These are phyloP conservation scores for Globisporangium spinosum DNA, from an alignment of 352 stramenopile species.

Conservation along the genomic window DNA sequence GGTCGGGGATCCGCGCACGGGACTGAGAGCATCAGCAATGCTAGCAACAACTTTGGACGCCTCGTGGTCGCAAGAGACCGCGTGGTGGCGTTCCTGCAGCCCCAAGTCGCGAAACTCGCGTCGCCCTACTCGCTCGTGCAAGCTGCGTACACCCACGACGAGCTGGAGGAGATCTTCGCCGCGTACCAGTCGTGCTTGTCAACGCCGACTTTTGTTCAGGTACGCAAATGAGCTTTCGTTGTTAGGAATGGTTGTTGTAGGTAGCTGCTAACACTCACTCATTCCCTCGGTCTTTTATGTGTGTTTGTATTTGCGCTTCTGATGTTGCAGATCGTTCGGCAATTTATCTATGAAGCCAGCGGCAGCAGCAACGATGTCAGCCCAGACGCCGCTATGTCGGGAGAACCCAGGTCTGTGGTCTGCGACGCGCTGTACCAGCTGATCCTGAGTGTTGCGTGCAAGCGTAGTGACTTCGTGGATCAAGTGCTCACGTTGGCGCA, in stretches of 20 bases:
- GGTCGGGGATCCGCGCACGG: too few species aligned
- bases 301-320: background rate
- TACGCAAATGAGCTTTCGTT: background rate
- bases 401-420: slow-evolving; percentile 6
- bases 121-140: background rate
- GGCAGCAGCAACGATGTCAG: background rate
- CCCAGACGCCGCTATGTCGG: background rate
- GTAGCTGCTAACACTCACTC: background rate
- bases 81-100: slow-evolving; percentile 15
- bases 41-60: background rate
- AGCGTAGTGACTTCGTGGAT: slow-evolving; percentile 13
- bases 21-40: background rate
- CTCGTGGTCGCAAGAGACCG: slow-evolving; percentile 5
- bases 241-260: background rate
- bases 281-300: background rate
- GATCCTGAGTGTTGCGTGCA: slow-evolving; percentile 15
- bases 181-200: slow-evolving; percentile 19
- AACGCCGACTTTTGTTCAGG: slow-evolving; percentile 9
- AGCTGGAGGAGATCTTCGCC: slow-evolving; percentile 16
- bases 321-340: slow-evolving; percentile 16
- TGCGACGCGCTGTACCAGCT: slow-evolving; percentile 12
- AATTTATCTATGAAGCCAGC: slow-evolving; percentile 18
- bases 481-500: slow-evolving; percentile 30
- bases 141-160: background rate
- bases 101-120: slow-evolving; percentile 9